Base-by-base conservation (phyloP, 805 yeast genomes). In the Saturnispora ahearnii region DNA sequence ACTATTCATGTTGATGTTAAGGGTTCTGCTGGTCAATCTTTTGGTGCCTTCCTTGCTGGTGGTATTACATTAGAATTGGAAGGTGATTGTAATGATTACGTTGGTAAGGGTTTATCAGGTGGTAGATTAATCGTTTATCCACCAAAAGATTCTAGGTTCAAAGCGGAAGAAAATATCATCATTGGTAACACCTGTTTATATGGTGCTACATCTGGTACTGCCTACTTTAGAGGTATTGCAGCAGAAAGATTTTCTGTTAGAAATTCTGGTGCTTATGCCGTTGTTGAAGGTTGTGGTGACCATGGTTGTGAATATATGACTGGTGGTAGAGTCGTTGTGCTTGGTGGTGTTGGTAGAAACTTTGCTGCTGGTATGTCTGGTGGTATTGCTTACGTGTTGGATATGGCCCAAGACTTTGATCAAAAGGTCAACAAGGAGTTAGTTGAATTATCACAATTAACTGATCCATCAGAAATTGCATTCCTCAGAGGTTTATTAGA, bases 301-400 rank as follows among this genome's bases (percentile, higher is more conserved):
- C 97, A 91, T 67, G 99, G 99, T 47, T 91, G 97, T 73, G 99
- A 91, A 72, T 91, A 91, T 72, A 91, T 91, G 99, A 90, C 98
- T 59, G 98, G 99, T 67, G 99, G 99, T 66, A 81, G 98, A 61
- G 96, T 93, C 54, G 88, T 91, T 63, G 89, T 91, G 44, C 77
- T 91, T 58, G 96, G 97, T 44, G 71, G 81, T 52, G 87, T 96
- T 60, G 97, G 96, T 52, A 81, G 97, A 55, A 84, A 89, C 74
- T 86, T 86, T 66, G 96, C 87, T 54, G 96, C 99, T 50, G 99
- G 99, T 74, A 93, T 93, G 85, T 90, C 97, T 60, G 99, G 99
- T 71, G 99, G 99, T 80, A 91, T 93, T 67, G 95, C 96, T 13
- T 91, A 91, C 64, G 97, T 95, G 53, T 76, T 91, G 60, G 96